Evolutionary conservation across 306 rosid genomes (phyloP).

Genomic region (Lablab purpureus): DNA sequence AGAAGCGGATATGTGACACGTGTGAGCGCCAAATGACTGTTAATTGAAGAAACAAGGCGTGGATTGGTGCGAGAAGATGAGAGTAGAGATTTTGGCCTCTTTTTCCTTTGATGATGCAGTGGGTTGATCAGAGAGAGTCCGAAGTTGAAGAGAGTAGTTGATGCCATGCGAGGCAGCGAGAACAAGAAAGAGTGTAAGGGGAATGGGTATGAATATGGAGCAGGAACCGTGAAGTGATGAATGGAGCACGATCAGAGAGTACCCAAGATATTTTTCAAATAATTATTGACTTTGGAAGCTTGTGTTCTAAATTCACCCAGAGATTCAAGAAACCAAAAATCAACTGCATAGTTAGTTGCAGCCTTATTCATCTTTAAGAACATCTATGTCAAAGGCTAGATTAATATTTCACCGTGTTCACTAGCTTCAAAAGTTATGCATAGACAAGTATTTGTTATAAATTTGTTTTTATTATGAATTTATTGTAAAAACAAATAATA

Average conservation of each 20-base stretch:
- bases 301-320: background rate
- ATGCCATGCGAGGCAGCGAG: slow-evolving; percentile 58
- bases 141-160: slow-evolving; percentile 54
- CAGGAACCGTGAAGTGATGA: background rate
- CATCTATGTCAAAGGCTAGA: background rate
- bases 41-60: slow-evolving; percentile 42
- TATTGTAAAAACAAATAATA: too few species aligned
- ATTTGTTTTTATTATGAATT: too few species aligned
- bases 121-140: slow-evolving; percentile 42
- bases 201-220: background rate
- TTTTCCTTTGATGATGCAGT: slow-evolving; percentile 46
- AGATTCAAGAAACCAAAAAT: background rate
- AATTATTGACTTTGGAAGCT: background rate
- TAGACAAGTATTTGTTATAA: too few species aligned
- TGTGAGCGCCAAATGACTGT: slow-evolving; percentile 40
- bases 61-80: slow-evolving; percentile 43
- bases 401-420: too few species aligned
- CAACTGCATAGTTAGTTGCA: background rate
- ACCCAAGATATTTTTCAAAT: slow-evolving; percentile 36
- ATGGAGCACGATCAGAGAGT: background rate
- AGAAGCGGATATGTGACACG: slow-evolving; percentile 44
- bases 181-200: background rate
- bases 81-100: slow-evolving; percentile 45
- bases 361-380: background rate
- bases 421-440: too few species aligned